These are phyloP conservation scores for Pseudopithomyces maydicus DNA, from an alignment of 2,329 filamentous ascomycete genomes.

Conservation along the genomic window DNA sequence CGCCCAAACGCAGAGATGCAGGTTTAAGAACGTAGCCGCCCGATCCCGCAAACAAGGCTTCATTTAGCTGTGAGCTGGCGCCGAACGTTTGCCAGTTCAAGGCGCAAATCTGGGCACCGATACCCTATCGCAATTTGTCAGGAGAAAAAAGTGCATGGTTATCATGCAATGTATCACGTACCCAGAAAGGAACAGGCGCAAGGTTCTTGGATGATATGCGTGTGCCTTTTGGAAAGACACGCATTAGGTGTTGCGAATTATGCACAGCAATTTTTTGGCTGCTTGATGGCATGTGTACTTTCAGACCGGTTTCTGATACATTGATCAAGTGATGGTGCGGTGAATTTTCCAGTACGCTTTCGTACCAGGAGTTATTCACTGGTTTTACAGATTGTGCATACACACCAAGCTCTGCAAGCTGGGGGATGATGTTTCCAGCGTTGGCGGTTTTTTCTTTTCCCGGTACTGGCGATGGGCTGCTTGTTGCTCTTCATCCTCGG, in stretches of 20 bases:
- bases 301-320: slow-evolving; percentile 67
- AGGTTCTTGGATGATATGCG: slow-evolving; percentile 71
- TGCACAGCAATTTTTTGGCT: slow-evolving; percentile 60
- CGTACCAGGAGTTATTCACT: slow-evolving; percentile 68
- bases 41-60: slow-evolving; percentile 68
- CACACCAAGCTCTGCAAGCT: slow-evolving; percentile 68
- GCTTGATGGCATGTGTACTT: slow-evolving; percentile 55
- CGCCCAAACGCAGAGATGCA: slow-evolving; percentile 61
- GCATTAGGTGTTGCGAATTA: slow-evolving; percentile 71
- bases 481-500: slow-evolving; percentile 50
- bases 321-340: slow-evolving; percentile 72
- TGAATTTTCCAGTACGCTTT: slow-evolving; percentile 52
- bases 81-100: slow-evolving; percentile 74
- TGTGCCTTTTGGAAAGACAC: slow-evolving; percentile 71
- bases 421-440: slow-evolving; percentile 62
- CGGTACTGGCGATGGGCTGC: slow-evolving; percentile 61
- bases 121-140: slow-evolving; percentile 33
- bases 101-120: slow-evolving; percentile 72
- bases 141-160: background rate
- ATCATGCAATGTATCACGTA: background rate
- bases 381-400: slow-evolving; percentile 75
- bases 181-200: slow-evolving; percentile 67
- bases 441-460: slow-evolving; percentile 56
- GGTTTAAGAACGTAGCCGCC: slow-evolving; percentile 72
- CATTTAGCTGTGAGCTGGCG: slow-evolving; percentile 69